Evolutionary conservation across 1,284 basidiomycete genomes (phyloP), one percentile per base, ranked within the genome.

Genomic region (Trametes hirsuta): DNA sequence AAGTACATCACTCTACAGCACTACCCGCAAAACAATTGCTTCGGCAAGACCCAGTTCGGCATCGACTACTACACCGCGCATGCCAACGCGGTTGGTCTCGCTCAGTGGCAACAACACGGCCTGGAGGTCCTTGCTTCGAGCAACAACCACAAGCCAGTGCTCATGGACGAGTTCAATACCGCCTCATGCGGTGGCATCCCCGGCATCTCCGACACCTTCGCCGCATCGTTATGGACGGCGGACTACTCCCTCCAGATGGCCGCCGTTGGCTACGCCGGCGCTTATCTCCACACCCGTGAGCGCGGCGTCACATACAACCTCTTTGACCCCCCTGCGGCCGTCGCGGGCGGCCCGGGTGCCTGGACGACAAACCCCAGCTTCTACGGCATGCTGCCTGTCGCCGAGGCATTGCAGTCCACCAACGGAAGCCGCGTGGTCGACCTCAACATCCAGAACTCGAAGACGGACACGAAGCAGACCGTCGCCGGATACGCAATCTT

Each of bases 131-230:
- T 70, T 44, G 52, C 58, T 0, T 46, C 57, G n/a, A 55, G 65
- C 6, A 61, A 57, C 8, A 65, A 53, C 35, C 63, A 61, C 45
- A 79, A 79, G 63, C 75, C 78, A 9, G 71, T 88, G 51, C 78
- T 89, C 73, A 81, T 84, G 76, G 80, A 84, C 52, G 87, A 90
- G 69, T 88, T 85, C 68, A 90, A 88, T 72, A 84, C 83, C 4
- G 85, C 84, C 1, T 84, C 82, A 35, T 91, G 88, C 71, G 86
- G 87, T 58, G 88, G 88, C 15, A 76, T 82, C 55, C 70, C 77
- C 3, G 79, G 79, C n/a, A 70, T 89, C 52, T 86, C 85, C 12
- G 79, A 88, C 66, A 84, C 82, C 34, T 90, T 88, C 65, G 86
- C 79, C 6, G 83, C 82, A 3, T 78, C 86, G 4, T 74, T 90